phyloP scores from a whole-genome alignment of 2,329 filamentous ascomycete species.

The Plenodomus lindquistii region DNA sequence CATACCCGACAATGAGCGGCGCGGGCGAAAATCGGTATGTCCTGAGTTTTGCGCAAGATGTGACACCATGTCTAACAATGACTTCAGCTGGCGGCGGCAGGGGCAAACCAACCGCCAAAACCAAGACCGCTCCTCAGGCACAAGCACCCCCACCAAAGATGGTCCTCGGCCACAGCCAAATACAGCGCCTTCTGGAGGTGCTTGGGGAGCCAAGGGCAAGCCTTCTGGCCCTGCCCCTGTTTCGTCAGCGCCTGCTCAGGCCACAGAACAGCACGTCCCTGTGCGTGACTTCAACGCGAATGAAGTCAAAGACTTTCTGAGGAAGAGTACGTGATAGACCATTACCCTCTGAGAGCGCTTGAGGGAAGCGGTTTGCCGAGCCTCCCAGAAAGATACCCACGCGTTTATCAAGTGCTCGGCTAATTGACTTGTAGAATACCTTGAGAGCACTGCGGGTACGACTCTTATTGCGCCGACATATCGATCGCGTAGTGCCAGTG shows the following conservation, averaged over 20 bases:
- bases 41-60: neutral
- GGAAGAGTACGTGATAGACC: constrained; percentile 38
- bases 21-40: constrained; percentile 44
- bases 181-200: constrained; percentile 37
- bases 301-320: constrained; percentile 49
- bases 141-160: constrained; percentile 41
- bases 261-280: constrained; percentile 37
- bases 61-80: constrained; percentile 15
- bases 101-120: constrained; percentile 38
- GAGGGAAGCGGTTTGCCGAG: neutral
- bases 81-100: constrained; percentile 40
- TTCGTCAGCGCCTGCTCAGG: constrained; percentile 18
- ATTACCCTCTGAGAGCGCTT: neutral
- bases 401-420: constrained; percentile 7
- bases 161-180: constrained; percentile 38
- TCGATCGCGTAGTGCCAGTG: constrained; percentile 7
- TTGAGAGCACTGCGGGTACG: constrained; percentile 36
- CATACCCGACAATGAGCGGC: constrained; percentile 41
- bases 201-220: constrained; percentile 42
- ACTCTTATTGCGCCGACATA: constrained; percentile 4
- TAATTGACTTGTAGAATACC: constrained; percentile 30
- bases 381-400: neutral
- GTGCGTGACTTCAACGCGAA: constrained; percentile 50
- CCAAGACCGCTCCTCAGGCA: constrained; percentile 33
- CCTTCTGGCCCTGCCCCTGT: constrained; percentile 20